These are phyloP conservation scores for Dipteronia dyeriana DNA, from an alignment of 345 rosid species.

Conservation along the genomic window DNA sequence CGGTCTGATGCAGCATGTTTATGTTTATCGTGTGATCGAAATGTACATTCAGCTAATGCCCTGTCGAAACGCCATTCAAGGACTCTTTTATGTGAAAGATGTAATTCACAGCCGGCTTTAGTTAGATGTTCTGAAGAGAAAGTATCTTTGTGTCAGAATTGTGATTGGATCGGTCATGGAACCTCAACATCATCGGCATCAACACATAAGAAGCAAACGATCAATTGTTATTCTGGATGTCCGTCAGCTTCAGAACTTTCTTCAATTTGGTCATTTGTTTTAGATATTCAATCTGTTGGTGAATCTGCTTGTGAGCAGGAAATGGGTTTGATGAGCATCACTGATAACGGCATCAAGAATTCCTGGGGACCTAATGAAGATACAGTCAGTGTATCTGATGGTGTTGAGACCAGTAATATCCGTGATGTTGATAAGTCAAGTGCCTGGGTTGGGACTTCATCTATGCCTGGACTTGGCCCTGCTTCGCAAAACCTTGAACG, in stretches of 20 bases:
- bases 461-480: constrained; percentile 45
- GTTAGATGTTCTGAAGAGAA: constrained; percentile 83
- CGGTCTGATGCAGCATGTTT: constrained; percentile 93
- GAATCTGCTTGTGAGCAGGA: constrained; percentile 75
- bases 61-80: constrained; percentile 89
- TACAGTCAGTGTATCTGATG: constrained; percentile 25
- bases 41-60: constrained; percentile 93
- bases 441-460: constrained; percentile 41
- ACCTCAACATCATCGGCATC: constrained; percentile 49
- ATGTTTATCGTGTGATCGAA: constrained; percentile 92
- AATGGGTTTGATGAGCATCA: constrained; percentile 85
- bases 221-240: constrained; percentile 85
- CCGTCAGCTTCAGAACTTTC: constrained; percentile 91
- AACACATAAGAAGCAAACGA: constrained; percentile 71
- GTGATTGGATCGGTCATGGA: constrained; percentile 86
- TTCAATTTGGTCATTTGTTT: constrained; percentile 81
- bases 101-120: constrained; percentile 78
- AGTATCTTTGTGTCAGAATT: constrained; percentile 90
- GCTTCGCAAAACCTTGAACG: constrained; percentile 38
- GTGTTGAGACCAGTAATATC: constrained; percentile 27
- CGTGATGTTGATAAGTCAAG: constrained; percentile 34
- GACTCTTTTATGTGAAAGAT: constrained; percentile 84
- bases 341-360: constrained; percentile 39
- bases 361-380: constrained; percentile 41
- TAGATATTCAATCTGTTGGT: constrained; percentile 46